phyloP scores from a whole-genome alignment of 257 asterid genomes.

The Ajuga chamaepitys region DNA sequence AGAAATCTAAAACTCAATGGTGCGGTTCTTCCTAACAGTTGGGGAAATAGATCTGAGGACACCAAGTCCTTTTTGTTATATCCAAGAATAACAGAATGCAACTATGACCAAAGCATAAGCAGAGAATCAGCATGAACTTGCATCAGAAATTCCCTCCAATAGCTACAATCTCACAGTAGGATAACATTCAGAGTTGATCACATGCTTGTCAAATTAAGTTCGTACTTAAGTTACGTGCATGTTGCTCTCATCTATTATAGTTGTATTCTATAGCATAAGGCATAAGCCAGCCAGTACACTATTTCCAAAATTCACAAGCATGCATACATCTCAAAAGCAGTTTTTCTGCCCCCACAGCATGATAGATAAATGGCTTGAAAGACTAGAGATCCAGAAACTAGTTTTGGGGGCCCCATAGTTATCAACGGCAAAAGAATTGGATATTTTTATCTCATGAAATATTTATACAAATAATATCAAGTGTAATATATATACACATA shows the following conservation, averaged over 20 bases:
- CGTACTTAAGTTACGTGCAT: neutral
- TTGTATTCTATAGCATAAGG: neutral
- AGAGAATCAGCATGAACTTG: neutral
- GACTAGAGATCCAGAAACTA: neutral
- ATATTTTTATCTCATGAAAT: no score
- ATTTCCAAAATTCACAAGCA: neutral
- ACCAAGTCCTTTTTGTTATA: neutral
- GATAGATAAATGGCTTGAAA: neutral
- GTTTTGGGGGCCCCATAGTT: neutral
- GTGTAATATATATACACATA: no score
- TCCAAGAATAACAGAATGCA: neutral
- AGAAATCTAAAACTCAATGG: neutral
- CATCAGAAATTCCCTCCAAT: neutral
- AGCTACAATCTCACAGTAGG: neutral
- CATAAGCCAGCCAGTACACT: neutral
- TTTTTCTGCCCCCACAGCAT: neutral
- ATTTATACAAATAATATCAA: no score
- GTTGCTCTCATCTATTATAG: neutral
- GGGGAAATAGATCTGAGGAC: neutral
- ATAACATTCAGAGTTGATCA: neutral
- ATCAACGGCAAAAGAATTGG: no score
- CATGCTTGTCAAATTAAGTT: neutral
- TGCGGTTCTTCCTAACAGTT: neutral
- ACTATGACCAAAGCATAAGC: no score
- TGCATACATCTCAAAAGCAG: neutral